Conservation (phyloP, 768 basidiomycete species). For the Pleurotus citrinopileatus region DNA sequence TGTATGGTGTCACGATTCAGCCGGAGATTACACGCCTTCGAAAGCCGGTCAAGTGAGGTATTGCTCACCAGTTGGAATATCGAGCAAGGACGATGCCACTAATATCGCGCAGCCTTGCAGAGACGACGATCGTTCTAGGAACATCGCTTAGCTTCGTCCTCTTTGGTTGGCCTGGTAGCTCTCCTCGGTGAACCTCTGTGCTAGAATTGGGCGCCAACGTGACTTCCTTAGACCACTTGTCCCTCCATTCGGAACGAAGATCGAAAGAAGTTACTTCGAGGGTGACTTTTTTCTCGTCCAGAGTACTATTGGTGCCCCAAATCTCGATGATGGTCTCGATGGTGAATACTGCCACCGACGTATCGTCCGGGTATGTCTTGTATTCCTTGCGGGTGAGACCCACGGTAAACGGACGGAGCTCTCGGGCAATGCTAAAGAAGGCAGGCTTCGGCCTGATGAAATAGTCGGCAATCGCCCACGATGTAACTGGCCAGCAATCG, state of each 20-base stretch:
- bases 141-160: constrained; percentile 64
- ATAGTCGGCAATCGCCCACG: constrained; percentile 93
- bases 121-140: constrained; percentile 67
- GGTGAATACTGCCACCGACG: constrained; percentile 64
- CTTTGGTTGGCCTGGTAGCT: constrained; percentile 69
- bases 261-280: constrained; percentile 69
- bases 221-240: constrained; percentile 47
- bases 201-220: constrained; percentile 69
- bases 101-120: constrained; percentile 59
- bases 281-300: constrained; percentile 52
- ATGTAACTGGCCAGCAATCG: constrained; percentile 93
- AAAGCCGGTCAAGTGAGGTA: neutral
- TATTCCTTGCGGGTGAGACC: constrained; percentile 81
- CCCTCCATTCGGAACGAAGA: constrained; percentile 59
- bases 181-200: constrained; percentile 78
- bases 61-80: constrained; percentile 68
- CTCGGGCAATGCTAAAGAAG: constrained; percentile 82
- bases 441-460: constrained; percentile 93
- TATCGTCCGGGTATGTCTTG: constrained; percentile 52
- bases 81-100: constrained; percentile 60
- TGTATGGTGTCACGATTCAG: constrained; percentile 24
- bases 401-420: constrained; percentile 77
- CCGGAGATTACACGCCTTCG: neutral
- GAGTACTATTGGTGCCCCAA: constrained; percentile 85
- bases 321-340: constrained; percentile 72